Conservation (phyloP, 306 rosid species). For the Hylodesmum podocarpum region DNA sequence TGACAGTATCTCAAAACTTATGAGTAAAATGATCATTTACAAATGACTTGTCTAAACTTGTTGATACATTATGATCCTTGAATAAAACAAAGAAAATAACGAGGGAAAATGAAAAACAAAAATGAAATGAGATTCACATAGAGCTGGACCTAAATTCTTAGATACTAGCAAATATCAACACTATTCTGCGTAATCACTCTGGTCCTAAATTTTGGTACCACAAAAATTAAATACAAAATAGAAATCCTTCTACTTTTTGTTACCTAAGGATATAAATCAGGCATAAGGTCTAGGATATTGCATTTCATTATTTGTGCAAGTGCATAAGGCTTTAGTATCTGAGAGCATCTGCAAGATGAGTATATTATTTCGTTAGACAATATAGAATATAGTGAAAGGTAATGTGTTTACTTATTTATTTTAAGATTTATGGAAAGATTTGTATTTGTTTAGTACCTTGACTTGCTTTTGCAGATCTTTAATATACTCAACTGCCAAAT, state of each 20-base stretch:
- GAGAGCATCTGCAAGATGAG: slow-evolving; percentile 59
- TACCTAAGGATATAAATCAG: slow-evolving; percentile 39
- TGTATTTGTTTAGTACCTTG: slow-evolving; percentile 49
- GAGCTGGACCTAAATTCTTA: not conserved
- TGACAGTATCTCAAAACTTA: not conserved
- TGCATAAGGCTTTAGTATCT: slow-evolving; percentile 66
- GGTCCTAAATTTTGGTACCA: slow-evolving; percentile 1
- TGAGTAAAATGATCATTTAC: not conserved
- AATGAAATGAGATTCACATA: not conserved
- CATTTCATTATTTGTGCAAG: slow-evolving; percentile 53
- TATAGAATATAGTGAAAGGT: not conserved
- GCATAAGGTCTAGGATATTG: slow-evolving; percentile 28
- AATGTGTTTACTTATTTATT: not conserved
- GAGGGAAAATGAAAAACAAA: not conserved
- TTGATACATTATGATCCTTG: not conserved
- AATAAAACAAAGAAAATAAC: not conserved
- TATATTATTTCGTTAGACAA: slow-evolving; percentile 20
- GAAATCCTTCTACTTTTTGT: slow-evolving; percentile 5
- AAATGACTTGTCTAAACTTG: slow-evolving; percentile 4
- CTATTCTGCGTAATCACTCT: slow-evolving; percentile 9
- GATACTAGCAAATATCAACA: slow-evolving; percentile 1
- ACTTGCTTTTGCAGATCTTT: slow-evolving; percentile 76
- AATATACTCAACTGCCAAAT: slow-evolving; percentile 67
- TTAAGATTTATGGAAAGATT: not conserved
- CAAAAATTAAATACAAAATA: not conserved